Conservation (phyloP, 2,329 filamentous ascomycete species). For the Rachicladosporium sp. region DNA sequence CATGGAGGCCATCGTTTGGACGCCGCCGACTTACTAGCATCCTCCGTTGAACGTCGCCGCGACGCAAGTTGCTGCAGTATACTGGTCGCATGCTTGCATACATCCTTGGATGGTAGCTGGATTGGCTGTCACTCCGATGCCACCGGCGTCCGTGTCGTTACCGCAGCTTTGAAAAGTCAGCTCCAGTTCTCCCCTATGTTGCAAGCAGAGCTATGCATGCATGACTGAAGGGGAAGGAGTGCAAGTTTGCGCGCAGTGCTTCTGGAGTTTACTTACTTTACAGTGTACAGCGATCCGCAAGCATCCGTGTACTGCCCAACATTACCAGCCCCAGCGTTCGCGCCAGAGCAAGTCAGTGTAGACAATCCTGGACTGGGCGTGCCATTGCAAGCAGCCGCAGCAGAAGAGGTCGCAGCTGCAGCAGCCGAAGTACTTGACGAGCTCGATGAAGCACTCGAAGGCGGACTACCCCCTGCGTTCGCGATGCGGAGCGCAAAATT, state of each 20-base stretch:
- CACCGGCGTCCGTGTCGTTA: conserved; percentile 7
- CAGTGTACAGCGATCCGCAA: conserved; percentile 10
- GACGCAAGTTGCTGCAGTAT: conserved; percentile 5
- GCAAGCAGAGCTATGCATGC: no score
- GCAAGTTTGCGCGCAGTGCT: no score
- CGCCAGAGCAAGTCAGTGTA: neutral
- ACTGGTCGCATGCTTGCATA: conserved; percentile 9
- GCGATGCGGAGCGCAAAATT: no score
- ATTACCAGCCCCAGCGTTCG: neutral
- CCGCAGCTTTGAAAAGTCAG: conserved; percentile 5
- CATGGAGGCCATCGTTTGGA: no score
- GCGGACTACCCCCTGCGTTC: neutral
- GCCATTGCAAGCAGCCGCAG: conserved; percentile 1
- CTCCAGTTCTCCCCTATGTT: no score
- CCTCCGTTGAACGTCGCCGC: conserved; percentile 7
- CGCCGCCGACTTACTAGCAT: no score
- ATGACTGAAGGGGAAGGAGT: no score
- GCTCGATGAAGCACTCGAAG: neutral
- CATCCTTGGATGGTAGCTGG: conserved; percentile 8
- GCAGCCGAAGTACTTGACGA: neutral
- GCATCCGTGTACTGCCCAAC: conserved; percentile 5
- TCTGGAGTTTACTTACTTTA: conserved; percentile 3
- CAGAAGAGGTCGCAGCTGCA: neutral
- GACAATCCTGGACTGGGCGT: conserved; percentile 3
- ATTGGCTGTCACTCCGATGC: neutral